These are phyloP conservation scores for Phytophthora litchii DNA, from an alignment of 352 stramenopile genomes.

Conservation along the genomic window DNA sequence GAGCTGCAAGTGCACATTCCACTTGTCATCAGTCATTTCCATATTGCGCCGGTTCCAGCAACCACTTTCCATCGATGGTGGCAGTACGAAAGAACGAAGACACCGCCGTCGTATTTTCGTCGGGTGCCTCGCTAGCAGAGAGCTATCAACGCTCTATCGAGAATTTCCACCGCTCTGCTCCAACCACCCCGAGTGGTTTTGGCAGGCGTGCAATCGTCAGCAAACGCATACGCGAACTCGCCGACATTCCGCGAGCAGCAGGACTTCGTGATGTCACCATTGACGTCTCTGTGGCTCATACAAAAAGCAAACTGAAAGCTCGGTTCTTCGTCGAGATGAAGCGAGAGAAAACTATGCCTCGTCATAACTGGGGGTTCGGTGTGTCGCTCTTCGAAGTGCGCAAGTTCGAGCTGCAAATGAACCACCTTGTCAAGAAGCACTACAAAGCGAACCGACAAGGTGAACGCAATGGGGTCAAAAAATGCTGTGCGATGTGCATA, in stretches of 20 bases:
- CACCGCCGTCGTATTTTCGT: constrained; percentile 19
- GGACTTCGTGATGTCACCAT: constrained; percentile 56
- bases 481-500: constrained; percentile 49
- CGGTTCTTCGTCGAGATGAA: constrained; percentile 67
- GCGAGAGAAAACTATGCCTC: constrained; percentile 24
- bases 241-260: constrained; percentile 62
- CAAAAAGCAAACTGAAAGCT: constrained; percentile 41
- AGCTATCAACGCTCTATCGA: constrained; percentile 26
- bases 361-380: constrained; percentile 44
- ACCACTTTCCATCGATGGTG: constrained; percentile 18
- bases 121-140: constrained; percentile 18
- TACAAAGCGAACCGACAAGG: constrained; percentile 24
- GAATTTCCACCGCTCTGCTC: constrained; percentile 18
- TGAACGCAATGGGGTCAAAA: constrained; percentile 31
- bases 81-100: constrained; percentile 26
- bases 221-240: constrained; percentile 48
- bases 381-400: constrained; percentile 49
- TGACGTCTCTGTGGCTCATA: constrained; percentile 57
- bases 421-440: constrained; percentile 44
- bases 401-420: constrained; percentile 43
- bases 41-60: constrained; percentile 4
- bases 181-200: constrained; percentile 14
- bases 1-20: constrained; percentile 2
- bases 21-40: constrained; percentile 6
- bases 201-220: constrained; percentile 16